phyloP scores from a whole-genome alignment of 306 rosid species.

The Bauhinia variegata region DNA sequence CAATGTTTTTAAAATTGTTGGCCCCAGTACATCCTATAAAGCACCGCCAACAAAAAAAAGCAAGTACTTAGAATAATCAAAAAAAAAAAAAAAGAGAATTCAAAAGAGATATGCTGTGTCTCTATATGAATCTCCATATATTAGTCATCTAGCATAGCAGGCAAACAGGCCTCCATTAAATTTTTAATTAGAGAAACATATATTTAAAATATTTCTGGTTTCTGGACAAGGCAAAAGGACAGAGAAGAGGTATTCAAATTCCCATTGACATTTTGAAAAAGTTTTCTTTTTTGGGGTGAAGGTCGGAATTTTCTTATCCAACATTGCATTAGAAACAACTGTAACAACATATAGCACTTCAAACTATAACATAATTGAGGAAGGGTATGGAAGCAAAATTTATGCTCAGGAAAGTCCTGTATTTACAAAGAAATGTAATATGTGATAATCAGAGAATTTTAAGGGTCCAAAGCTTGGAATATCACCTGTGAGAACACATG shows the following conservation, averaged over 20 bases:
- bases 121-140: constrained; percentile 11
- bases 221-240: neutral
- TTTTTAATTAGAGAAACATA: neutral
- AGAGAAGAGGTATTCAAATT: constrained; percentile 9
- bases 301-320: neutral
- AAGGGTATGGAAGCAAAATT: neutral
- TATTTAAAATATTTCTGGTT: neutral
- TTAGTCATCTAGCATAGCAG: constrained; percentile 20
- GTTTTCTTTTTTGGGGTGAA: no score
- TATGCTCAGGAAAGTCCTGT: neutral
- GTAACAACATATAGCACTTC: constrained; percentile 5
- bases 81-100: constrained; percentile 11
- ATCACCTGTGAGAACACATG: neutral
- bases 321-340: constrained; percentile 4
- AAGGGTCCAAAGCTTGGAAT: constrained; percentile 1
- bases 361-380: constrained; percentile 5
- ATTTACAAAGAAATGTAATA: neutral
- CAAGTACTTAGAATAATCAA: constrained; percentile 14
- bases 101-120: constrained; percentile 3
- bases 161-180: constrained; percentile 1
- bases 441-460: constrained; percentile 2
- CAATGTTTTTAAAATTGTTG: constrained; percentile 65
- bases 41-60: constrained; percentile 36
- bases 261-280: neutral
- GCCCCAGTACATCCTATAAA: constrained; percentile 73